Percentiles rank a stretch among this genome's conserved stretches.
phyloP scores from a whole-genome alignment of 1,139 yeast genomes.

The Yamadazyma triangularis region DNA sequence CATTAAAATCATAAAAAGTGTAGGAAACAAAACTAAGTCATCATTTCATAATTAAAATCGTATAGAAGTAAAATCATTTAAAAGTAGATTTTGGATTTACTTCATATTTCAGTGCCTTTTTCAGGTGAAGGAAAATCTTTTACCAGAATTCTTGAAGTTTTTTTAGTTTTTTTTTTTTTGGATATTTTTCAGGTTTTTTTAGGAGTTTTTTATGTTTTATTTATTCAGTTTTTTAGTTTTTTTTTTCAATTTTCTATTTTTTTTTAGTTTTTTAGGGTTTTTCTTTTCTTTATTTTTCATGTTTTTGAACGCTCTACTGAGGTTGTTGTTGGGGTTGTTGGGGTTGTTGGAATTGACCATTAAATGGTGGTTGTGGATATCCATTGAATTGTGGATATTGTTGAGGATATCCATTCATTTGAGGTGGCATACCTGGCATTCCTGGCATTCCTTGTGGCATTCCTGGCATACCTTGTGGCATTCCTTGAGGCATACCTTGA shows the following conservation, averaged over 20 bases:
- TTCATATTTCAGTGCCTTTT: too few species aligned
- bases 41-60: too few species aligned
- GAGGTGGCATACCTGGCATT: slow-evolving; percentile 2
- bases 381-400: slow-evolving; percentile 18
- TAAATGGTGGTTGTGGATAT: slow-evolving; percentile 22
- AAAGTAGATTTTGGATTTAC: too few species aligned
- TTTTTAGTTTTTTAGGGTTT: background rate
- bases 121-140: too few species aligned
- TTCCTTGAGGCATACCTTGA: slow-evolving; percentile 9
- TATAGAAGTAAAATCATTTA: too few species aligned
- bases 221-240: background rate
- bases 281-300: too few species aligned
- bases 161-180: too few species aligned
- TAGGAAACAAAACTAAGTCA: too few species aligned
- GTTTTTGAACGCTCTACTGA: background rate
- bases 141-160: too few species aligned
- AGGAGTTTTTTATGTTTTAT: too few species aligned
- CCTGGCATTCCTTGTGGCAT: slow-evolving; percentile 5
- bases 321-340: slow-evolving; percentile 5
- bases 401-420: slow-evolving; percentile 8
- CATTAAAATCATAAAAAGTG: too few species aligned
- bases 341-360: slow-evolving; percentile 20
- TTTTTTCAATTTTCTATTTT: background rate
- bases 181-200: too few species aligned
- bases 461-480: slow-evolving; percentile 8